A percentile compares a stretch with the other conserved stretches of the same genome.
phyloP scores from a whole-genome alignment of 768 basidiomycete genomes.

The Lanmaoa pseudosensibilis region DNA sequence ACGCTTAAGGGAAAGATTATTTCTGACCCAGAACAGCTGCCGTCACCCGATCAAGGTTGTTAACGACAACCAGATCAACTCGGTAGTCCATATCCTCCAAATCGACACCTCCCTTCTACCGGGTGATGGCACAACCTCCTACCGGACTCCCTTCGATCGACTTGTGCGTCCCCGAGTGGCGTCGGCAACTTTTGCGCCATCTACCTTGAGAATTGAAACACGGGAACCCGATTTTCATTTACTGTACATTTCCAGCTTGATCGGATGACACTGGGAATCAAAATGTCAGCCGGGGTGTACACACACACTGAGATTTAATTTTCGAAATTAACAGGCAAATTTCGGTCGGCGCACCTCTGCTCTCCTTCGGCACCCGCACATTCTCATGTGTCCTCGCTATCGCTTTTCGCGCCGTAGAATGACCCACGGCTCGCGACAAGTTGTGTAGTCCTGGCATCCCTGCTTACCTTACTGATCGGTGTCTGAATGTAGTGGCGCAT shows the following conservation, averaged over 20 bases:
- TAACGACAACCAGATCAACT: conserved; percentile 1
- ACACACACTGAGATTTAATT: background rate
- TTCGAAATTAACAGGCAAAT: background rate
- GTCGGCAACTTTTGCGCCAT: background rate
- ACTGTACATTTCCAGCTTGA: background rate
- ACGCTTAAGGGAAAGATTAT: conserved; percentile 19
- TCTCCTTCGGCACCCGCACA: background rate
- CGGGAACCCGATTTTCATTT: background rate
- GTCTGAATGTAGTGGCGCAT: background rate
- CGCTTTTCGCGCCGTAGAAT: background rate
- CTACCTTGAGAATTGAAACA: background rate
- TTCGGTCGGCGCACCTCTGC: background rate
- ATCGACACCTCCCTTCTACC: background rate
- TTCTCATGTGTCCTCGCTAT: background rate
- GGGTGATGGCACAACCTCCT: background rate
- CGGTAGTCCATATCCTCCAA: background rate
- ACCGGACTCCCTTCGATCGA: too few relatives aligned
- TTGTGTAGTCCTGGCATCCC: too few relatives aligned
- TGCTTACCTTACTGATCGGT: background rate
- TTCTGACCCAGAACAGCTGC: conserved; percentile 15
- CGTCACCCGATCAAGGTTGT: conserved; percentile 19
- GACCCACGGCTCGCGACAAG: background rate
- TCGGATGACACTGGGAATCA: conserved; percentile 6
- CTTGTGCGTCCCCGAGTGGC: background rate
- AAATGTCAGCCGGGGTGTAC: background rate